These are phyloP conservation scores for Plasmodium ovale DNA, from an alignment of 169 alveolate species.

Conservation along the genomic window DNA sequence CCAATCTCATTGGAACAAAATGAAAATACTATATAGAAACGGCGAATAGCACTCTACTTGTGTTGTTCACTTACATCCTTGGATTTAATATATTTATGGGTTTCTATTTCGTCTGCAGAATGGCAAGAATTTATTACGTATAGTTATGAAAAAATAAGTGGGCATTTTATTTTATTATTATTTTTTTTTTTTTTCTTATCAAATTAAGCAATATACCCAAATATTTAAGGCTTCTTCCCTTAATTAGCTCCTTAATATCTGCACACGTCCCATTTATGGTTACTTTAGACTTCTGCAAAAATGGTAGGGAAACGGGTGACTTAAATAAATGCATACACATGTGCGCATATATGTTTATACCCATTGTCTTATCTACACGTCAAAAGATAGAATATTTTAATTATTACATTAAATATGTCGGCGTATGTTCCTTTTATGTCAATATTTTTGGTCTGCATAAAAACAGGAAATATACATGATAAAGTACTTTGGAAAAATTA, in stretches of 20 bases:
- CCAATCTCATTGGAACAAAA: not conserved
- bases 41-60: too few species aligned
- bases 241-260: conserved; percentile 37
- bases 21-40: not conserved
- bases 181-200: not conserved
- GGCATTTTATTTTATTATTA: not conserved
- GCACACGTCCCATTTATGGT: conserved; percentile 45
- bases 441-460: conserved; percentile 22
- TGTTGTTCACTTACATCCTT: conserved; percentile 15
- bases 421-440: conserved; percentile 25
- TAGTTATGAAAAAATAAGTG: not conserved
- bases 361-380: not conserved
- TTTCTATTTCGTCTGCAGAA: conserved; percentile 39
- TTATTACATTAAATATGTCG: conserved; percentile 31
- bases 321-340: not conserved
- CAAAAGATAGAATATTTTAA: not conserved
- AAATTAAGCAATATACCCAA: conserved; percentile 38
- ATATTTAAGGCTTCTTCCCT: conserved; percentile 61
- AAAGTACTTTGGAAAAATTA: conserved; percentile 7
- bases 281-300: conserved; percentile 32
- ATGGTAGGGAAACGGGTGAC: not conserved
- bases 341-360: not conserved
- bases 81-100: conserved; percentile 27
- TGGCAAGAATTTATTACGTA: not conserved
- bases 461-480: not conserved